Evolutionary conservation across 2,329 filamentous ascomycete genomes (phyloP).

Genomic region (Phyllosticta citrichinensis): DNA sequence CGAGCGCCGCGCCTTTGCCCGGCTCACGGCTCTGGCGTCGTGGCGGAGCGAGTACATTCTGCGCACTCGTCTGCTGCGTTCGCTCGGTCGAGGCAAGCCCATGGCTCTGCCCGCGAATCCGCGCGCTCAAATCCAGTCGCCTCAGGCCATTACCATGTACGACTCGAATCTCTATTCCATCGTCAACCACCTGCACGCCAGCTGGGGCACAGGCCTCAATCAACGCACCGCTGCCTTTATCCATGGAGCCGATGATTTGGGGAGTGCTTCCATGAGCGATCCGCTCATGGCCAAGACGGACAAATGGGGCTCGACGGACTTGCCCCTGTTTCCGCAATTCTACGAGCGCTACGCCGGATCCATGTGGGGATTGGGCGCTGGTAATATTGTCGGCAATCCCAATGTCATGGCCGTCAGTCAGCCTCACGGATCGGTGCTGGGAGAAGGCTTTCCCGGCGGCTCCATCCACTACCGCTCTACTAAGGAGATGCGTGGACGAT

Average conservation of each 20-base stretch:
- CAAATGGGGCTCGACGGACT: slow-evolving; percentile 71
- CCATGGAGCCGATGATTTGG: slow-evolving; percentile 71
- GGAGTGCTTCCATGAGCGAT: slow-evolving; percentile 71
- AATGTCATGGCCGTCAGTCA: slow-evolving; percentile 91
- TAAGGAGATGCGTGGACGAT: slow-evolving; percentile 67
- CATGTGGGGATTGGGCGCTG: slow-evolving; percentile 69
- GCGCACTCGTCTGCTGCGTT: slow-evolving; percentile 72
- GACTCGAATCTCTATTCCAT: slow-evolving; percentile 72
- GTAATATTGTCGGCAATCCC: slow-evolving; percentile 62
- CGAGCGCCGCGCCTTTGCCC: slow-evolving; percentile 69
- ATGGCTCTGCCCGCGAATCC: slow-evolving; percentile 32
- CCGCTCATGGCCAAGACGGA: slow-evolving; percentile 66
- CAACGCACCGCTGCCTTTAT: slow-evolving; percentile 71
- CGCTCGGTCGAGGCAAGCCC: slow-evolving; percentile 73
- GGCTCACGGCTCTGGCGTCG: slow-evolving; percentile 73
- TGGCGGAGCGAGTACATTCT: slow-evolving; percentile 96
- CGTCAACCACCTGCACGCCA: slow-evolving; percentile 69
- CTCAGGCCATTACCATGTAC: slow-evolving; percentile 70
- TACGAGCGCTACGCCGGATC: slow-evolving; percentile 63
- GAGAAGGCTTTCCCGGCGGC: slow-evolving; percentile 78
- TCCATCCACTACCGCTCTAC: slow-evolving; percentile 66
- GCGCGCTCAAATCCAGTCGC: slow-evolving; percentile 47
- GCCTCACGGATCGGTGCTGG: slow-evolving; percentile 70
- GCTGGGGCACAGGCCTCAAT: slow-evolving; percentile 54
- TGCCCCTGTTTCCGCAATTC: slow-evolving; percentile 65